Evolutionary conservation across 371 early-diverging fungal genomes (phyloP), one percentile per base, ranked within the genome.

Genomic region (Actinomortierella ambigua): DNA sequence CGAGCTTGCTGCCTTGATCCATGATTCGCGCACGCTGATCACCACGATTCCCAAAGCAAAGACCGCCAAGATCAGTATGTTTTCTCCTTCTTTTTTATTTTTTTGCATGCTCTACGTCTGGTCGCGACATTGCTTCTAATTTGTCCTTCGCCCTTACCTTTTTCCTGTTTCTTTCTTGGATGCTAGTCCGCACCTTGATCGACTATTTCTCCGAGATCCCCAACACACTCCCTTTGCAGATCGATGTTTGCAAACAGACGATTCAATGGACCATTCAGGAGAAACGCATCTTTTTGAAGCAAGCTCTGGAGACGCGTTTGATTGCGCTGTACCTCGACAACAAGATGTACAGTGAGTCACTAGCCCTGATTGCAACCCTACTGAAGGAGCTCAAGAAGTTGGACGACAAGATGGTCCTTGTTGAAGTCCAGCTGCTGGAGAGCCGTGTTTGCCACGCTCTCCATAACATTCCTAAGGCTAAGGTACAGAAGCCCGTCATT

Each of bases 401-500:
- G 62, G 99, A 99, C 84, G 99, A 99, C 84, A 98, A 98, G 81
- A 92, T 93, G 88, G 93, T 95, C 22, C 77, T 98, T 55, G 94
- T 99, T 41, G 98, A 98, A 77, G 98, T 99, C 7, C 97, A 97
- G 64, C 76, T 98, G 60, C 79, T 98, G 55, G 99, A 99, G 79
- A 95, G 95, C 77, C 88, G 95, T 62, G 95, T 92, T 13, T 98
- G 91, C 76, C 95, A 97, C 76, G 95, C 95, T 2, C 80, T 98
- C 47, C 81, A 94, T 59, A 98, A 99, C 76, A 63, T 98, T 54
- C 90, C 99, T 39, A 98, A 97, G 79, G 85, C 98, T 18, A 89
- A 95, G 68, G 93, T 91, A 82, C 56, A 77, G 15, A 26, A 39
- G 3, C 27, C 20, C 44, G 22, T 14, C 7, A 14, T 54, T 59